Conservation (phyloP, 176 grass and related monocot genomes). For the Secale cereale region DNA sequence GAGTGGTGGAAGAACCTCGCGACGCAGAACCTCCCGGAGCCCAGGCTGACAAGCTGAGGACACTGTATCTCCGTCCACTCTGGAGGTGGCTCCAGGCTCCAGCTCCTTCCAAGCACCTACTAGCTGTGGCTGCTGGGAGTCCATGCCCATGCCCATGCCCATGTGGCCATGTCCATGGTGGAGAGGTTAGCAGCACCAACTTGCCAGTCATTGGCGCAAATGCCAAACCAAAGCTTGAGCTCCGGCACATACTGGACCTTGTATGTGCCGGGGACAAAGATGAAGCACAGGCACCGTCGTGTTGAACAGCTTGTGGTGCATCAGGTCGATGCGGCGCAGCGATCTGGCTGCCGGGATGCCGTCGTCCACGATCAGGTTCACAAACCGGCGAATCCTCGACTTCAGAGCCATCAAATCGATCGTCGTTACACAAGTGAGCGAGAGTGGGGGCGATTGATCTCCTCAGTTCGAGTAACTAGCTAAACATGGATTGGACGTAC, state of each 20-base stretch:
- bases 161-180: no score
- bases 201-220: not conserved
- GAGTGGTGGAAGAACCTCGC: not conserved
- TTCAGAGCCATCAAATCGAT: not conserved
- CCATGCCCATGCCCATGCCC: not conserved
- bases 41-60: not conserved
- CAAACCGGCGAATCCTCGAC: not conserved
- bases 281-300: not conserved
- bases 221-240: conserved; percentile 1
- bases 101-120: not conserved
- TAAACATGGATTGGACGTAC: not conserved
- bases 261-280: no score
- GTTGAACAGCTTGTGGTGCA: not conserved
- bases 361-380: conserved; percentile 4
- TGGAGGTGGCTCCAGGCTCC: not conserved
- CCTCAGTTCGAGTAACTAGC: not conserved
- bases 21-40: not conserved
- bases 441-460: not conserved
- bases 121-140: not conserved
- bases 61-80: not conserved
- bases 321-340: not conserved
- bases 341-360: not conserved
- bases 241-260: not conserved
- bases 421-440: not conserved
- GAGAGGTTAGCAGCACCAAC: not conserved